Conservation (phyloP, 805 yeast species). For the Candida nanaspora region DNA sequence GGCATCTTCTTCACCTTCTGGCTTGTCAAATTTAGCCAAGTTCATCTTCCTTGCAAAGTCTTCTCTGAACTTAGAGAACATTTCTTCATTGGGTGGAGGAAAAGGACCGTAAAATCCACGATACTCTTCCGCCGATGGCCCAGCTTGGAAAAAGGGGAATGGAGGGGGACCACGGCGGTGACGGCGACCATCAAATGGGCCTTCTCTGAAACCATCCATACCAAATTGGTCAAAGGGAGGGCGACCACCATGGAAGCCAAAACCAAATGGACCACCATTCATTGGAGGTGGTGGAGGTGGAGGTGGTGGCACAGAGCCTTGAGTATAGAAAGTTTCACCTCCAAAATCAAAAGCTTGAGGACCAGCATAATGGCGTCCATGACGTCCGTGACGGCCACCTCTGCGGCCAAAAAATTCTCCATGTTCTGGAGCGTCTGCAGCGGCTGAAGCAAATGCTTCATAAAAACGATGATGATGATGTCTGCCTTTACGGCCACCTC, state of each 20-base stretch:
- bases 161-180: not conserved
- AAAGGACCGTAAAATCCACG: too few species aligned
- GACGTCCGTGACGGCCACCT: not conserved
- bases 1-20: not conserved
- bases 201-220: not conserved
- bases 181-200: not conserved
- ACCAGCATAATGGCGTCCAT: not conserved
- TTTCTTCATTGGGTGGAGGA: too few species aligned
- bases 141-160: not conserved
- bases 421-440: too few species aligned
- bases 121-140: too few species aligned
- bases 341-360: not conserved
- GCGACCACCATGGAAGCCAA: not conserved
- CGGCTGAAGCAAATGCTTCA: too few species aligned
- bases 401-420: not conserved
- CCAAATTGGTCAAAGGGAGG: not conserved
- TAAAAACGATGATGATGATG: not conserved
- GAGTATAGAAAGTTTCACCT: not conserved
- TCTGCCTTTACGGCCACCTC: not conserved
- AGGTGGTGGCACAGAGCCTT: not conserved
- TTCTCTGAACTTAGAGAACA: not conserved
- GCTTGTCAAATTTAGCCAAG: not conserved
- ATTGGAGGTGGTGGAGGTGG: conserved; percentile 3
- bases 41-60: not conserved
- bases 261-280: not conserved